phyloP scores from a whole-genome alignment of 2,329 filamentous ascomycete genomes.

The Colletotrichum eleusines region DNA sequence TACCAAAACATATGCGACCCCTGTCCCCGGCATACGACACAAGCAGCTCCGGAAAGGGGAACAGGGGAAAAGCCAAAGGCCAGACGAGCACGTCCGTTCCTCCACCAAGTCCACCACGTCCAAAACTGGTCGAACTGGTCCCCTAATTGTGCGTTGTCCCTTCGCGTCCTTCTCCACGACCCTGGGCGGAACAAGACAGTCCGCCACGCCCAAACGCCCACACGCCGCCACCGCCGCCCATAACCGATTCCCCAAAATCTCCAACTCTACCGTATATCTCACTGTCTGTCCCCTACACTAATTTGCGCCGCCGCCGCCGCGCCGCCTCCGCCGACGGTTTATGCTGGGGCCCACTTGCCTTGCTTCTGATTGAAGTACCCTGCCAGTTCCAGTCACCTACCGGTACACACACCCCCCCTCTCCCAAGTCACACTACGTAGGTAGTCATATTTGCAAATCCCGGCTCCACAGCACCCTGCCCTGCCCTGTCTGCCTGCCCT shows the following conservation, averaged over 20 bases:
- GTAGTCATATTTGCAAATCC: background rate
- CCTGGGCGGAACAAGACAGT: background rate
- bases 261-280: slow-evolving; percentile 23
- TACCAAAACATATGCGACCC: slow-evolving; percentile 37
- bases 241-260: background rate
- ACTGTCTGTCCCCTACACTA: slow-evolving; percentile 26
- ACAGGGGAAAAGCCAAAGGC: slow-evolving; percentile 23
- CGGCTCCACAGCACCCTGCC: slow-evolving; percentile 8
- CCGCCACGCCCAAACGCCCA: slow-evolving; percentile 18
- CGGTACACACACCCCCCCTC: background rate
- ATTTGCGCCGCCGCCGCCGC: slow-evolving; percentile 22
- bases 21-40: slow-evolving; percentile 39
- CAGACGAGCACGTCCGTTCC: slow-evolving; percentile 41
- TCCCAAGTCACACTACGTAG: background rate
- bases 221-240: too few species aligned
- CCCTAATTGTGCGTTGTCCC: slow-evolving; percentile 31
- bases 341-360: slow-evolving; percentile 10
- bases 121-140: slow-evolving; percentile 35
- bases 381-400: slow-evolving; percentile 6
- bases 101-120: slow-evolving; percentile 15
- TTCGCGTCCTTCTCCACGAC: slow-evolving; percentile 15
- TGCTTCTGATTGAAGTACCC: slow-evolving; percentile 8
- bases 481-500: slow-evolving; percentile 24
- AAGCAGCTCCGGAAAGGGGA: background rate
- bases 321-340: slow-evolving; percentile 12